phyloP scores from a whole-genome alignment of 139 green algal species.

The Tetradesmus obliquus region DNA sequence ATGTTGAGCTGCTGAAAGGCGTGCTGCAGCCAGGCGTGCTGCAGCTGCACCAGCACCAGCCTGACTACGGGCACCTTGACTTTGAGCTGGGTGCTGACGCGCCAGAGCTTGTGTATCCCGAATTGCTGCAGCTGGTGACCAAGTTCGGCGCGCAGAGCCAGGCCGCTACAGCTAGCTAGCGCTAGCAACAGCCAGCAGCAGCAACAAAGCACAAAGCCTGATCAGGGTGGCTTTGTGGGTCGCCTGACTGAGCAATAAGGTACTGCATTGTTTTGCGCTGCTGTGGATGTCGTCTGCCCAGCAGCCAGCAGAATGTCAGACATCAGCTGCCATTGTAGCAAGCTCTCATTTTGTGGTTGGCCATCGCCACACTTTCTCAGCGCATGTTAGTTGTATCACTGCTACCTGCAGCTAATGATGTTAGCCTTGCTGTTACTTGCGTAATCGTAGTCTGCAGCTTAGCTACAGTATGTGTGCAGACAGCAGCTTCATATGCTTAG shows the following conservation, averaged over 20 bases:
- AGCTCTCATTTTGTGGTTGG: background rate
- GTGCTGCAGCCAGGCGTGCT: conserved; percentile 48
- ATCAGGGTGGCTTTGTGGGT: too few species aligned
- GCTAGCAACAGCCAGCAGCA: too few species aligned
- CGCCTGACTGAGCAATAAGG: background rate
- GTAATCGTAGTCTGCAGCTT: too few species aligned
- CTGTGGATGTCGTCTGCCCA: background rate
- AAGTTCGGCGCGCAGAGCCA: background rate
- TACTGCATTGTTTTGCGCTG: background rate
- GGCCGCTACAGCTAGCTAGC: background rate
- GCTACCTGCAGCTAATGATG: background rate
- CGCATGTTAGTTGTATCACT: background rate
- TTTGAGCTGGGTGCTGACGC: conserved; percentile 65
- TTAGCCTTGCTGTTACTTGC: too few species aligned
- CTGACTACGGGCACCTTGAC: conserved; percentile 73
- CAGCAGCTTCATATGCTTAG: background rate
- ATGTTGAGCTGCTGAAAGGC: conserved; percentile 60
- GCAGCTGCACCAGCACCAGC: conserved; percentile 53
- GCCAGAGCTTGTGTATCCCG: conserved; percentile 50
- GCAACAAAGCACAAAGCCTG: too few species aligned
- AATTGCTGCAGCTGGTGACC: conserved; percentile 48
- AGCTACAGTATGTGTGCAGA: too few species aligned
- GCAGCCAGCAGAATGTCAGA: background rate
- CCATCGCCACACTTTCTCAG: background rate
- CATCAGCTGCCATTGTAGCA: background rate